Percentiles rank a stretch among this genome's conserved stretches.
Conservation (phyloP, 768 basidiomycete genomes). For the Daedaleopsis sinensis region DNA sequence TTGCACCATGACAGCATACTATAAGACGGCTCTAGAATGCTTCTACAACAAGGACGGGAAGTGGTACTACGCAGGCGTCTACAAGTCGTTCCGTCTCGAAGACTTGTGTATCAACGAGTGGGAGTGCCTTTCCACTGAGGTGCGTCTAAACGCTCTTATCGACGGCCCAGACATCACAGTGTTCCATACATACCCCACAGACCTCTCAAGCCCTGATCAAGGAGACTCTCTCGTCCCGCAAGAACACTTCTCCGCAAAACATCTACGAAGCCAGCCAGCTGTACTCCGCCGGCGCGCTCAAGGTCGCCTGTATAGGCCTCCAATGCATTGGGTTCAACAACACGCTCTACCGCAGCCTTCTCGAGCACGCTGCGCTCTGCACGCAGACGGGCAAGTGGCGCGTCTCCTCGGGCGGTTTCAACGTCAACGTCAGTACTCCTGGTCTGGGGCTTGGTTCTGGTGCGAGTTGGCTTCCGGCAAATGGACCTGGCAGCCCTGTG, state of each 20-base stretch:
- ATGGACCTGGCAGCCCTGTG: constrained; percentile 6
- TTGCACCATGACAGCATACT: neutral
- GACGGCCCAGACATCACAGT: neutral
- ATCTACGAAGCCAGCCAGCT: constrained; percentile 75
- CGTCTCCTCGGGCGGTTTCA: constrained; percentile 1
- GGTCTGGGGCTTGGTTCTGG: neutral
- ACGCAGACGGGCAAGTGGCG: constrained; percentile 35
- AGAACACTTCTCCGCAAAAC: constrained; percentile 79
- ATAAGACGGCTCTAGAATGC: constrained; percentile 52
- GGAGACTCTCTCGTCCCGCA: constrained; percentile 71
- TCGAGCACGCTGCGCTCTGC: constrained; percentile 63
- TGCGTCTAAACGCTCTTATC: constrained; percentile 27
- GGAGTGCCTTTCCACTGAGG: constrained; percentile 67
- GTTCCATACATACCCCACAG: constrained; percentile 37
- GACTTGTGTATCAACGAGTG: constrained; percentile 71
- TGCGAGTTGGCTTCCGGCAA: neutral
- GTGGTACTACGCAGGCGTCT: constrained; percentile 86
- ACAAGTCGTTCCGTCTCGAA: constrained; percentile 66
- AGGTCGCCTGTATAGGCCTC: constrained; percentile 71
- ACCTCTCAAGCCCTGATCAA: constrained; percentile 67
- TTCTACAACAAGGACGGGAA: constrained; percentile 81
- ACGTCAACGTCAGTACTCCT: neutral
- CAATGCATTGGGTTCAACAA: constrained; percentile 80
- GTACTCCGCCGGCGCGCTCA: constrained; percentile 72
- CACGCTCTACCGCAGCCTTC: constrained; percentile 60